Evolutionary conservation across 805 yeast genomes (phyloP).

Genomic region (Candida glaebosa): DNA sequence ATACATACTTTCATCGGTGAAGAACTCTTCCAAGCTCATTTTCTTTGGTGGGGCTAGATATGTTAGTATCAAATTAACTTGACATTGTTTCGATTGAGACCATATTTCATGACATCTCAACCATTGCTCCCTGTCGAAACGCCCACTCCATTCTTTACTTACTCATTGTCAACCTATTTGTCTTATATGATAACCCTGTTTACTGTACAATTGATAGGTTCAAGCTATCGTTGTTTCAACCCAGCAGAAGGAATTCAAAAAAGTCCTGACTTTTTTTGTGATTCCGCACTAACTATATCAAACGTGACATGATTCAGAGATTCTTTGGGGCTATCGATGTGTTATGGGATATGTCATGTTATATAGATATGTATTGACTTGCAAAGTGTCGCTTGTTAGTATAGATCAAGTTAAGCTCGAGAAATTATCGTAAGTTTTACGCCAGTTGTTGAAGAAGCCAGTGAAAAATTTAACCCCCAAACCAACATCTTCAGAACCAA

Average conservation of each 20-base stretch:
- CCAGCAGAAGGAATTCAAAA: background rate
- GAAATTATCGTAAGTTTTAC: conserved; percentile 50
- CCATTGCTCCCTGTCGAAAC: too few species aligned
- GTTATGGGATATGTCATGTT: too few species aligned
- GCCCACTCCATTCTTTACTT: too few species aligned
- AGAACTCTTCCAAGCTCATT: conserved; percentile 45
- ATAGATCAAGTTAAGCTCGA: conserved; percentile 41
- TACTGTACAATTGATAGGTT: background rate
- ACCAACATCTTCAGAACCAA: conserved; percentile 75
- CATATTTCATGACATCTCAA: too few species aligned
- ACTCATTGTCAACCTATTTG: conserved; percentile 2
- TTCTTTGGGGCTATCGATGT: too few species aligned
- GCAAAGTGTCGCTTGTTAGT: too few species aligned
- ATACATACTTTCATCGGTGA: conserved; percentile 43
- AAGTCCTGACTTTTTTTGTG: conserved; percentile 1
- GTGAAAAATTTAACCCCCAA: conserved; percentile 68
- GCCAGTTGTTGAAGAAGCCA: conserved; percentile 69
- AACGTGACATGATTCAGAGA: too few species aligned
- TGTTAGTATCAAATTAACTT: conserved; percentile 1
- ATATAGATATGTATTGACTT: too few species aligned
- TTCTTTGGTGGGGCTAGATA: conserved; percentile 39
- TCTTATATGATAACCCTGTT: background rate
- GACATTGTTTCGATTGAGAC: too few species aligned
- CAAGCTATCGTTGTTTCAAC: background rate
- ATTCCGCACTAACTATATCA: too few species aligned